phyloP scores from a whole-genome alignment of 2,329 filamentous ascomycete species.

The Acephala macrosclerotiorum region DNA sequence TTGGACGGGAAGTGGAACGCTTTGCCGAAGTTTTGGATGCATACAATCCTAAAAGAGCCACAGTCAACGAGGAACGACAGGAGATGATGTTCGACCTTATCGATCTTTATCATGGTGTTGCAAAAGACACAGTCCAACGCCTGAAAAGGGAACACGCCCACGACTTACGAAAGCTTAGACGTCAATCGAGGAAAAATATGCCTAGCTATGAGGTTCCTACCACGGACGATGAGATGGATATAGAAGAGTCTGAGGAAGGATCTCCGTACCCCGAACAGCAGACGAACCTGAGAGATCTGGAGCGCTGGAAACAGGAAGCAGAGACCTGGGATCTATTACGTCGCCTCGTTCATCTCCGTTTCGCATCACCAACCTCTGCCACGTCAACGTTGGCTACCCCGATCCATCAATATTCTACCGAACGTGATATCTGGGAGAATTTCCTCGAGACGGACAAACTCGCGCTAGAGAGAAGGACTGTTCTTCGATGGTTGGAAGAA shows the following conservation, averaged over 20 bases:
- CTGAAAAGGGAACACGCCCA: constrained; percentile 50
- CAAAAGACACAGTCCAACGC: constrained; percentile 53
- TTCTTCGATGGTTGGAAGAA: constrained; percentile 87
- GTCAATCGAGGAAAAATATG: constrained; percentile 46
- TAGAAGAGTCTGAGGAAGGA: constrained; percentile 60
- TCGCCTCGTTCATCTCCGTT: constrained; percentile 67
- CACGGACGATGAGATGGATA: constrained; percentile 43
- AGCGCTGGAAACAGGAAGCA: constrained; percentile 80
- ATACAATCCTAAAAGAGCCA: constrained; percentile 64
- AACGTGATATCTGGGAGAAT: constrained; percentile 71
- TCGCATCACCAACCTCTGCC: constrained; percentile 49
- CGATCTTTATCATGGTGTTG: constrained; percentile 67
- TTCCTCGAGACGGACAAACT: constrained; percentile 77
- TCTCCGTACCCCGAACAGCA: constrained; percentile 30
- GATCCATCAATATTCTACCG: constrained; percentile 62
- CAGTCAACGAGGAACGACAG: constrained; percentile 60
- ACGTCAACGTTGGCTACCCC: constrained; percentile 29
- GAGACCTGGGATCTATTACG: constrained; percentile 91
- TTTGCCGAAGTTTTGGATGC: constrained; percentile 86
- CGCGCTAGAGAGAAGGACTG: constrained; percentile 79
- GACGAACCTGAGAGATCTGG: constrained; percentile 56
- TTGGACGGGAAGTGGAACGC: constrained; percentile 83
- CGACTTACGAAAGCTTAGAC: constrained; percentile 39
- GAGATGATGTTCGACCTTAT: constrained; percentile 74
- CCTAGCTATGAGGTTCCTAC: constrained; percentile 40